Conservation (phyloP, 2,329 filamentous ascomycete genomes). For the Coniella vitis region DNA sequence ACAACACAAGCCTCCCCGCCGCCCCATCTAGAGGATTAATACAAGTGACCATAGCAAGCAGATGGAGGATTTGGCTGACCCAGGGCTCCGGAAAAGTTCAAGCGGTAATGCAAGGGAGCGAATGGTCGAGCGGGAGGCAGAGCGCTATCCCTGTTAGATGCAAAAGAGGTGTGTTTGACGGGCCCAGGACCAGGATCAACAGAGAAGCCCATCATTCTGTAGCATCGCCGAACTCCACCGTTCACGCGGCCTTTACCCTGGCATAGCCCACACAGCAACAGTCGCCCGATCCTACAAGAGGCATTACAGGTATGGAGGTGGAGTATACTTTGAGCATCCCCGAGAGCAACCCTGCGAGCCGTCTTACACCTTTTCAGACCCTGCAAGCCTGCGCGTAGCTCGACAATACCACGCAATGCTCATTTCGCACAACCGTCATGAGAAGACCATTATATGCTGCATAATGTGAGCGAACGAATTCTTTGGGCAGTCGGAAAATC, state of each 20-base stretch:
- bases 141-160: not conserved
- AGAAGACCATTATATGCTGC: too few relatives aligned
- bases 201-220: not conserved
- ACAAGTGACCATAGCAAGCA: not conserved
- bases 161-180: not conserved
- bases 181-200: not conserved
- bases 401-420: too few relatives aligned
- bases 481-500: too few relatives aligned
- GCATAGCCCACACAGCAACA: slow-evolving; percentile 5
- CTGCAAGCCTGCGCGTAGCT: too few relatives aligned
- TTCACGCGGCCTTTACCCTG: slow-evolving; percentile 14
- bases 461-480: too few relatives aligned
- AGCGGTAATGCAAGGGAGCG: slow-evolving; percentile 4
- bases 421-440: too few relatives aligned
- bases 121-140: not conserved
- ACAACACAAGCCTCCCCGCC: not conserved
- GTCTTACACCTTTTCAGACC: too few relatives aligned
- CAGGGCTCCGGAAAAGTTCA: slow-evolving; percentile 3
- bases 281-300: slow-evolving; percentile 6
- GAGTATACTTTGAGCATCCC: too few relatives aligned
- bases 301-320: too few relatives aligned
- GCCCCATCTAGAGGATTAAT: too few relatives aligned
- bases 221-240: slow-evolving; percentile 7
- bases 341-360: too few relatives aligned
- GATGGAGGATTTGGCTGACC: not conserved